Evolutionary conservation across 495 filamentous ascomycete genomes (phyloP).

Genomic region (Penicillium cinerascens): DNA sequence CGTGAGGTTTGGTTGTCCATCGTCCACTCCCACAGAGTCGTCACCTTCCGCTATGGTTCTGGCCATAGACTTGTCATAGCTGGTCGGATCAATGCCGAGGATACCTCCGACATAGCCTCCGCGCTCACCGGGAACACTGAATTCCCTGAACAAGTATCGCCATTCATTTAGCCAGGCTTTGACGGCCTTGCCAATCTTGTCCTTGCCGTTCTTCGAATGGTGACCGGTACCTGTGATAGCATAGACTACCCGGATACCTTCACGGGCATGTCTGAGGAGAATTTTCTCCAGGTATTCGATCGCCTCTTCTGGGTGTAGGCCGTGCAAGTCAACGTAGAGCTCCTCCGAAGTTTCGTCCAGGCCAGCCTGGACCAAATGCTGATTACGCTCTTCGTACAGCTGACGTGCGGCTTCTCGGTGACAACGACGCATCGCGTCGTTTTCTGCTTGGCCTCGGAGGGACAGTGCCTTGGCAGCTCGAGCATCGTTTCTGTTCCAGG

Average conservation of each 20-base stretch:
- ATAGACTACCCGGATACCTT: constrained; percentile 74
- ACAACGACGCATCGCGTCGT: constrained; percentile 93
- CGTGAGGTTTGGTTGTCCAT: constrained; percentile 25
- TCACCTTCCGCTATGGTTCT: constrained; percentile 25
- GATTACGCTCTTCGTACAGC: constrained; percentile 93
- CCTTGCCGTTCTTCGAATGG: constrained; percentile 97
- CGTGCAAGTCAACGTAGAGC: constrained; percentile 93
- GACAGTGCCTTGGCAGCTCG: constrained; percentile 93
- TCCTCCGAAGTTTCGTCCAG: constrained; percentile 54
- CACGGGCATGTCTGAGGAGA: constrained; percentile 69
- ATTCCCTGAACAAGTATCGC: constrained; percentile 94
- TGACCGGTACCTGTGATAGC: constrained; percentile 96
- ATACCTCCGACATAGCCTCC: constrained; percentile 82
- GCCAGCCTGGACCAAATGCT: constrained; percentile 49
- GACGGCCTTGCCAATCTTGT: constrained; percentile 95
- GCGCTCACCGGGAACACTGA: constrained; percentile 87
- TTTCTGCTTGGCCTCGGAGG: constrained; percentile 91
- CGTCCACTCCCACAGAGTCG: constrained; percentile 14
- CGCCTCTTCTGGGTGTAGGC: constrained; percentile 94
- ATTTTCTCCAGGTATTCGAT: constrained; percentile 89
- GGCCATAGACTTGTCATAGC: constrained; percentile 68
- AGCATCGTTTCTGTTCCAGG: constrained; percentile 99
- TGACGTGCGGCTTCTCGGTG: constrained; percentile 90
- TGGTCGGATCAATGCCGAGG: constrained; percentile 85
- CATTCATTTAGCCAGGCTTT: constrained; percentile 89